Evolutionary conservation across 1,284 basidiomycete genomes (phyloP), one percentile per base, ranked within the genome.

Genomic region (Ustilago lituana): DNA sequence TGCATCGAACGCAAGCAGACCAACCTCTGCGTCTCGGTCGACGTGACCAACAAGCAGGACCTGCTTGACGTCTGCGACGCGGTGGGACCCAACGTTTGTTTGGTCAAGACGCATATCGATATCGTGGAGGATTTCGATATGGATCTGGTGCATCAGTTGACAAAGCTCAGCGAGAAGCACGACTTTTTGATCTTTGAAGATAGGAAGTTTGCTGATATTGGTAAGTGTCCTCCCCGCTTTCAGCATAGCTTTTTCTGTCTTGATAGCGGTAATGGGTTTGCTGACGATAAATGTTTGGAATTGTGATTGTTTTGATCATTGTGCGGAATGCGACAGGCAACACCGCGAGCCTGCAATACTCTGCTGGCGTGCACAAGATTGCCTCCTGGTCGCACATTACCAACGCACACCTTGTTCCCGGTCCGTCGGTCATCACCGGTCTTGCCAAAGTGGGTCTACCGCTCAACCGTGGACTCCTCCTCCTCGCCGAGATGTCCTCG

Each of bases 141-240:
- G 17, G 87, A 87, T 14, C 84, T 98, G 39, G 87, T 95, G 53
- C 84, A 88, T 27, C 85, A 88, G 62, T 86, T 99, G 37, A 86
- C 88, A 59, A 84, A 85, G 41, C 87, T 98, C 11, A 89, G 90
- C 79, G 80, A 84, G 44, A 90, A 91, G 82, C 89, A 96, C 74
- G 92, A 98, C 79, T 98, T 98, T 84, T 83, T 97, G 56, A 95
- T 98, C 79, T 99, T 98, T 74, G 95, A 98, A 84, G 96, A 99
- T 85, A 87, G 96, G 73, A 99, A 99, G 84, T 99, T 99, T 80
- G 96, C 96, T 20, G 96, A 99, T 84, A 98, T 99, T 65, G 95
- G 94, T 93, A 19, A 55, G 80, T 62, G 2, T 1, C 33, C 23
- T 17, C n/a, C 12, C 17, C 9, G 22, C 40, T 15, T 48, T 48